phyloP scores from a whole-genome alignment of 2,329 filamentous ascomycete genomes.

The Aureobasidium sp. region DNA sequence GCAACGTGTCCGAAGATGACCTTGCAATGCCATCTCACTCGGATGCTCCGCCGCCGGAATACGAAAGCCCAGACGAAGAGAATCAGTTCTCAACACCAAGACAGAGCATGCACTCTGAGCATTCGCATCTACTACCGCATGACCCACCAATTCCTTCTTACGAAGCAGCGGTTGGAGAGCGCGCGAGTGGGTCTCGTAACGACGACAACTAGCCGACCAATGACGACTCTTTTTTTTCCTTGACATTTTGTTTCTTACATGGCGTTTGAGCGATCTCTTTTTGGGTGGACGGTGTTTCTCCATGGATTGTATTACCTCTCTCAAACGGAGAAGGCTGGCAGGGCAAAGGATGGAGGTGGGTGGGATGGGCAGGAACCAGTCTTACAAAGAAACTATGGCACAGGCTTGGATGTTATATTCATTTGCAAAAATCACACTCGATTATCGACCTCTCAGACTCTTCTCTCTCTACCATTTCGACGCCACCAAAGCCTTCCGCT shows the following conservation, averaged over 20 bases:
- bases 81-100: constrained; percentile 22
- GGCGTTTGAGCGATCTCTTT: constrained; percentile 9
- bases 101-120: constrained; percentile 20
- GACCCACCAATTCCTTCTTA: constrained; percentile 73
- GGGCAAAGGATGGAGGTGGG: background rate
- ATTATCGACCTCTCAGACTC: background rate
- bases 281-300: constrained; percentile 8
- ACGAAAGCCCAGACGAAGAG: constrained; percentile 37
- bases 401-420: background rate
- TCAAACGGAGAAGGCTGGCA: background rate
- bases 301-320: background rate
- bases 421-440: background rate
- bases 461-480: background rate
- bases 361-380: background rate
- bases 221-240: background rate
- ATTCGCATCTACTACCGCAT: constrained; percentile 17
- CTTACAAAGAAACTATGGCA: background rate
- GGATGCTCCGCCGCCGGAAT: constrained; percentile 38
- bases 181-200: background rate
- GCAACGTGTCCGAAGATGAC: background rate
- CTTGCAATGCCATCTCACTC: constrained; percentile 23
- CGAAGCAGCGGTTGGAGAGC: constrained; percentile 57
- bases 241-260: background rate
- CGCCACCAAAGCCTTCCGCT: background rate
- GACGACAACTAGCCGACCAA: background rate